phyloP scores from a whole-genome alignment of 1,284 basidiomycete genomes.

The Fistulinella staudtii region DNA sequence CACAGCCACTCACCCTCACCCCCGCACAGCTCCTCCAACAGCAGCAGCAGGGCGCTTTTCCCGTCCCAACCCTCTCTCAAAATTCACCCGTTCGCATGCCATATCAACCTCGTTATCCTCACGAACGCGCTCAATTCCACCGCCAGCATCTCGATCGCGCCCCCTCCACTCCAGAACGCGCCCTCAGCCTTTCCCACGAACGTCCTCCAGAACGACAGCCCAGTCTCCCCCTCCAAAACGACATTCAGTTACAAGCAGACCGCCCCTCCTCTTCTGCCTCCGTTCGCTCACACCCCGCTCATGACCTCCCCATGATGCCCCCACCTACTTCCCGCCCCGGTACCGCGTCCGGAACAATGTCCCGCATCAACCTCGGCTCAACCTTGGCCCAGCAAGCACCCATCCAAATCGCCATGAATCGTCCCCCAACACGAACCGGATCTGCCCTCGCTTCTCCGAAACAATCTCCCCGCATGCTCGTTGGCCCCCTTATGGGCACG shows the following conservation, averaged over 20 bases:
- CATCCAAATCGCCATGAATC: too few relatives aligned
- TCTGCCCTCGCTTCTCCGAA: slow-evolving; percentile 29
- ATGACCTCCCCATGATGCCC: slow-evolving; percentile 24
- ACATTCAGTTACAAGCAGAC: slow-evolving; percentile 14
- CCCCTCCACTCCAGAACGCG: slow-evolving; percentile 23
- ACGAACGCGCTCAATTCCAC: slow-evolving; percentile 22
- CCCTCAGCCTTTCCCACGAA: slow-evolving; percentile 20
- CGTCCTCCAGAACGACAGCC: slow-evolving; percentile 22
- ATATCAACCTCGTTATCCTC: slow-evolving; percentile 15
- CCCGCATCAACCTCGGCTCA: slow-evolving; percentile 24
- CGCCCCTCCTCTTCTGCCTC: slow-evolving; percentile 30
- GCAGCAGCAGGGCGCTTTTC: slow-evolving; percentile 19
- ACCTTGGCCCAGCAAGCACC: too few relatives aligned
- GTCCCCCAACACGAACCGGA: slow-evolving; percentile 29
- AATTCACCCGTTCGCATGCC: slow-evolving; percentile 20
- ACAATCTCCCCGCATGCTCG: slow-evolving; percentile 25
- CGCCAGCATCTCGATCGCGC: slow-evolving; percentile 19
- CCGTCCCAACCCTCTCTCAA: slow-evolving; percentile 10
- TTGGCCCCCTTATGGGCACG: slow-evolving; percentile 13
- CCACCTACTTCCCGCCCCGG: slow-evolving; percentile 26
- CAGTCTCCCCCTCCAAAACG: slow-evolving; percentile 18
- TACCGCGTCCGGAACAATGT: slow-evolving; percentile 22
- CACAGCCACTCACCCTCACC: slow-evolving; percentile 26
- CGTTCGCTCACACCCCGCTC: slow-evolving; percentile 30
- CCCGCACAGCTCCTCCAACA: slow-evolving; percentile 31